Base-by-base conservation (phyloP, 1,139 yeast genomes). In the Candida buenavistaensis region DNA sequence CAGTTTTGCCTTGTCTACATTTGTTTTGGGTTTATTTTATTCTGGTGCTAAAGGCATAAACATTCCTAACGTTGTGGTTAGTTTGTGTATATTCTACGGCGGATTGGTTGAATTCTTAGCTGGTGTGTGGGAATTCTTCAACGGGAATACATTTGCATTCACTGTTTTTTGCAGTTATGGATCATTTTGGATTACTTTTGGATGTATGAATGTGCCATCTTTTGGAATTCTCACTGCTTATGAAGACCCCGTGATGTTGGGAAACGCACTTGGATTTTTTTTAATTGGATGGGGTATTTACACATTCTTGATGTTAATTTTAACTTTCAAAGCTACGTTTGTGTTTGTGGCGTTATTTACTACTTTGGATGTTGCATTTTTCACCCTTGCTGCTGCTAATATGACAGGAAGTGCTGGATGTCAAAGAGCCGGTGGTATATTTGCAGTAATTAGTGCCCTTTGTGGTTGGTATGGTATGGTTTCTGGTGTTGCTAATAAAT, bases 191-290 rank as follows among this genome's bases (percentile, higher is more conserved):
- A 46, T 67, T 23, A 45, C 65, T 12, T 68, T 47, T 33, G 64
- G 64, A 14, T 66, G 72, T n/a, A 59, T 68, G 37, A 43, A 54
- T 34, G 38, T 66, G 30, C 47, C 50, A 26, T 39, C 46, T 28
- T 59, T 59, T 46, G 89, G 90, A 24, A 81, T 88, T 38, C 64
- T 59, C 14, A 64, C 66, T 1, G 81, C 90, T 3, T 80, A 75
- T 48, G 67, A 58, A 6, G 66, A 67, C 35, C 57, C 50, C 6
- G 52, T 41, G 3, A 55, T 53, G 44, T 41, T 55, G 7, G 41
- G 25, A 7, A 52, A 57, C 45, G 77, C 77, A 5, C 39, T 67
- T 26, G 75, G 72, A 3, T 54, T 71, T 32, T 71, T 55, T 52
- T 55, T 71, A 28, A 34, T 70, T 14, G 70, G 68, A 2, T 72